Evolutionary conservation across 495 filamentous ascomycete genomes (phyloP).

Genomic region (Podospora didyma): DNA sequence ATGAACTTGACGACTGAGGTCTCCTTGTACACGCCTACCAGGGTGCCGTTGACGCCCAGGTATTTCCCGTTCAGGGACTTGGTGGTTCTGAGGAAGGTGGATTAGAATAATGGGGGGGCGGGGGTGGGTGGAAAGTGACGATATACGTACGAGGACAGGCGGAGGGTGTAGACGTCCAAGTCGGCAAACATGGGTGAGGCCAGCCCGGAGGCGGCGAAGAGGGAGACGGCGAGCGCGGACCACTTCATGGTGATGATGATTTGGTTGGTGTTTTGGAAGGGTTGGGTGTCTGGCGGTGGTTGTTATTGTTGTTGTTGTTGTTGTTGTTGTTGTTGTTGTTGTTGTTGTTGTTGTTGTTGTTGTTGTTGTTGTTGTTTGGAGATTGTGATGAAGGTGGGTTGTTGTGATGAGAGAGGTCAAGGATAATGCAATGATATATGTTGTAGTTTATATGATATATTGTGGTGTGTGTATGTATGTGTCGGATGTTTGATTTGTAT

Average conservation of each 20-base stretch:
- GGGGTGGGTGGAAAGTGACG: no score
- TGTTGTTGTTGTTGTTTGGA: background rate
- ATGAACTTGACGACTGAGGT: background rate
- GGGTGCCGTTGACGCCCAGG: conserved; percentile 2
- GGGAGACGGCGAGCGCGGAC: conserved; percentile 1
- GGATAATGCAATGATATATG: no score
- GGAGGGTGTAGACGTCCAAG: conserved; percentile 1
- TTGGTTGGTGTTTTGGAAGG: background rate
- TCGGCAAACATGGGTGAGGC: conserved; percentile 1
- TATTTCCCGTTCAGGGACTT: conserved; percentile 5
- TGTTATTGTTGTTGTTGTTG: background rate
- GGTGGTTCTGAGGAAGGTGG: background rate
- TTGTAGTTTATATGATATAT: no score
- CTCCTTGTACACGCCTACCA: conserved; percentile 3
- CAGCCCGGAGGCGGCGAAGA: conserved; percentile 3
- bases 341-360: background rate
- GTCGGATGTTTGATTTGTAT: background rate
- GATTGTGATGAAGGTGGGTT: no score
- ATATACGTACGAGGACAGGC: conserved; percentile 8
- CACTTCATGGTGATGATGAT: conserved; percentile 8
- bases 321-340: background rate
- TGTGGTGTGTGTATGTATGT: background rate
- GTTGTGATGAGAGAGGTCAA: no score
- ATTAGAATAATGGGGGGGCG: background rate
- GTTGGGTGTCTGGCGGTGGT: no score